phyloP scores from a whole-genome alignment of 306 rosid genomes.

The Medicago arabica region DNA sequence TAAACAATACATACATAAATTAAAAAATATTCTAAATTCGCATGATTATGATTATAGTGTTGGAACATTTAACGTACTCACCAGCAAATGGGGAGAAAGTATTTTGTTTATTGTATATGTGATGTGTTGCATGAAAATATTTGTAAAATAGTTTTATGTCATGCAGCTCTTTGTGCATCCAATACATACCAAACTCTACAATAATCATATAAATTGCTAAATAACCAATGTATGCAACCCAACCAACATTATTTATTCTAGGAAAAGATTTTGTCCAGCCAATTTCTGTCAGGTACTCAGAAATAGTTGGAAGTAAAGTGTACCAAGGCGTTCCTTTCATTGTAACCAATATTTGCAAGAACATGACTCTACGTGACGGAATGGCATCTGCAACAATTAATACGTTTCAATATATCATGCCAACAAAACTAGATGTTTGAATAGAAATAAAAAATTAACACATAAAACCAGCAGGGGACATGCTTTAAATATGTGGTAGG shows the following conservation, averaged over 20 bases:
- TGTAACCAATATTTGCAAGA: constrained; percentile 79
- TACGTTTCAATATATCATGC: constrained; percentile 34
- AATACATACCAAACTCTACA: constrained; percentile 89
- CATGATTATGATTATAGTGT: constrained; percentile 14
- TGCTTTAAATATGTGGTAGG: no score
- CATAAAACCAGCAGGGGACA: no score
- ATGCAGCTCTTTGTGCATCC: constrained; percentile 93
- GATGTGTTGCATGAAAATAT: constrained; percentile 90
- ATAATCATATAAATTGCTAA: constrained; percentile 62
- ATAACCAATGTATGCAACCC: constrained; percentile 59
- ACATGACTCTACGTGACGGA: constrained; percentile 78
- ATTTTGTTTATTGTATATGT: constrained; percentile 89
- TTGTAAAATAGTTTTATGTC: constrained; percentile 94
- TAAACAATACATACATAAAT: not conserved
- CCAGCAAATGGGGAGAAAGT: constrained; percentile 98
- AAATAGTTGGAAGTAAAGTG: constrained; percentile 69
- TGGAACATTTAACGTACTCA: constrained; percentile 50
- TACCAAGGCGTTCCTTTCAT: constrained; percentile 95
- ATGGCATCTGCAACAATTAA: constrained; percentile 67
- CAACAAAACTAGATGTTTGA: no score
- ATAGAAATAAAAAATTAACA: no score
- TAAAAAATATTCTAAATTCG: not conserved
- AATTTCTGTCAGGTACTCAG: constrained; percentile 78
- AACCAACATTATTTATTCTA: constrained; percentile 67
- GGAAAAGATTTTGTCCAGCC: constrained; percentile 84